phyloP scores from a whole-genome alignment of 768 basidiomycete genomes.

The Suillus placidus region DNA sequence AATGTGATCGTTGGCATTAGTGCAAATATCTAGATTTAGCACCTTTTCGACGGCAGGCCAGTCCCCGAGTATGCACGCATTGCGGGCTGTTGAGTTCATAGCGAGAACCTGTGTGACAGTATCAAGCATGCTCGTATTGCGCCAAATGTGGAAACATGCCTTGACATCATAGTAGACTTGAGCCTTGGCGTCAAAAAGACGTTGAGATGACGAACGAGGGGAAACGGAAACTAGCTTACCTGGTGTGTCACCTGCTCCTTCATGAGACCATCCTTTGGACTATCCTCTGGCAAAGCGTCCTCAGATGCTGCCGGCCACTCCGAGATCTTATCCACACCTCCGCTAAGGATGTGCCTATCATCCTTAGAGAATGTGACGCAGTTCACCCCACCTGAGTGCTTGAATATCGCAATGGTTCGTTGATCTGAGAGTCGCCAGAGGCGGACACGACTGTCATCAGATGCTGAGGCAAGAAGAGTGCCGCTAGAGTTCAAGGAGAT shows the following conservation, averaged over 20 bases:
- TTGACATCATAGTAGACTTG: neutral
- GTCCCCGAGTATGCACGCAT: neutral
- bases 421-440: slow-evolving; percentile 27
- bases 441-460: slow-evolving; percentile 32
- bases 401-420: neutral
- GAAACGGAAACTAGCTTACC: neutral
- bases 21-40: neutral
- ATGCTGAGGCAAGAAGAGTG: slow-evolving; percentile 31
- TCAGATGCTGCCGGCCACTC: neutral
- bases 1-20: neutral
- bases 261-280: neutral
- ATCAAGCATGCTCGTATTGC: neutral
- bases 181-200: neutral
- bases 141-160: neutral
- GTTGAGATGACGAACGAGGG: neutral
- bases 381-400: neutral
- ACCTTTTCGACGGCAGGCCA: neutral
- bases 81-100: neutral
- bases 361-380: neutral
- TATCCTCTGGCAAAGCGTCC: neutral
- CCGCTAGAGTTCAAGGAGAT: slow-evolving; percentile 19
- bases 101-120: neutral
- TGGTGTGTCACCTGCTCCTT: neutral
- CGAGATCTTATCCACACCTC: neutral
- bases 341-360: neutral